phyloP scores from a whole-genome alignment of 1,284 basidiomycete genomes.

The Apiotrichum brassicae region DNA sequence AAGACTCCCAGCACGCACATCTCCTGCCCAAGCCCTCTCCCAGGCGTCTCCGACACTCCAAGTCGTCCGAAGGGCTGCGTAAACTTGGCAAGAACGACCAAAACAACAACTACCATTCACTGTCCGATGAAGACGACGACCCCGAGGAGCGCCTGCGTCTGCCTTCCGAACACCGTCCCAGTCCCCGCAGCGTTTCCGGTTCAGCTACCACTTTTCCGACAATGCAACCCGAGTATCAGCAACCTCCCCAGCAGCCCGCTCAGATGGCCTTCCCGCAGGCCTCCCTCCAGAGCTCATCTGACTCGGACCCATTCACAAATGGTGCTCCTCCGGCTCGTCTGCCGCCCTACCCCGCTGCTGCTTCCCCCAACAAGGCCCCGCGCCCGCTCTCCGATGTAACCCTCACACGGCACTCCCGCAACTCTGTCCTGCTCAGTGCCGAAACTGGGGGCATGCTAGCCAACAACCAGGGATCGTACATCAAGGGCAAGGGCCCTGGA shows the following conservation, averaged over 20 bases:
- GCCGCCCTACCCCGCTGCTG: not conserved
- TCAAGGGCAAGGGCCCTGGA: slow-evolving; percentile 1
- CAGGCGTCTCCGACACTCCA: not conserved
- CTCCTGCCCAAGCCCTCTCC: not conserved
- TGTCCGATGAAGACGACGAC: slow-evolving; percentile 3
- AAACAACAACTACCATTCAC: not conserved
- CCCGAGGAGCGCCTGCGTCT: slow-evolving; percentile 1
- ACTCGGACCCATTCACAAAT: not conserved
- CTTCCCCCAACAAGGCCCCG: not conserved
- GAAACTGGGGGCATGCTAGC: slow-evolving; percentile 31
- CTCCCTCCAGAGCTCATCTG: too few relatives aligned
- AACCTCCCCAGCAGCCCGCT: too few relatives aligned
- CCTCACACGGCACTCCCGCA: slow-evolving; percentile 28
- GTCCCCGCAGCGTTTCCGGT: not conserved
- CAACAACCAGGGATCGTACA: not conserved
- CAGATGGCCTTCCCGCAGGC: not conserved
- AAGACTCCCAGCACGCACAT: not conserved
- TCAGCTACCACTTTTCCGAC: not conserved
- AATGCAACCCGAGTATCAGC: not conserved
- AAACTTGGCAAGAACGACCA: not conserved
- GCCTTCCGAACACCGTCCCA: not conserved
- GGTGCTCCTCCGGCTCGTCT: not conserved
- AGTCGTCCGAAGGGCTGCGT: not conserved
- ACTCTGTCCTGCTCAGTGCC: slow-evolving; percentile 30
- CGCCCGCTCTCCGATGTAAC: not conserved